Evolutionary conservation across 495 filamentous ascomycete species (phyloP).

Genomic region (Penicillium coffeae): DNA sequence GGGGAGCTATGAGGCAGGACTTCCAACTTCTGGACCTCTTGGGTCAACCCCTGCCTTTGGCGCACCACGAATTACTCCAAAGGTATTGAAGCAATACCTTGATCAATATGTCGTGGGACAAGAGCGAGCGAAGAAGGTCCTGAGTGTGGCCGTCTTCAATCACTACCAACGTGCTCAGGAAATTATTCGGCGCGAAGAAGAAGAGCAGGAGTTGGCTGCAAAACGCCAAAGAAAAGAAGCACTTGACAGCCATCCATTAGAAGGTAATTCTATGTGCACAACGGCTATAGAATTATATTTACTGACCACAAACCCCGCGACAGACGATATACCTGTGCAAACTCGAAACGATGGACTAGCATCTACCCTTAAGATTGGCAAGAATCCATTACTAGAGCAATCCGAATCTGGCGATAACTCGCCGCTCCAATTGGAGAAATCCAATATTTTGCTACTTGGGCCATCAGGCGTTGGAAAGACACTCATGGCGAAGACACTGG

Average conservation of each 20-base stretch:
- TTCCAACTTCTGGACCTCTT: constrained; percentile 56
- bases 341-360: constrained; percentile 51
- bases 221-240: constrained; percentile 48
- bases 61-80: constrained; percentile 72
- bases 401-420: constrained; percentile 48
- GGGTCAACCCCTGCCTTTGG: constrained; percentile 57
- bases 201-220: constrained; percentile 60
- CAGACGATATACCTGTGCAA: constrained; percentile 81
- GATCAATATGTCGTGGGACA: constrained; percentile 97
- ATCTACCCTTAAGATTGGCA: constrained; percentile 21
- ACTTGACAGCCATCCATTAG: constrained; percentile 47
- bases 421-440: constrained; percentile 85
- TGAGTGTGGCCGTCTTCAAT: constrained; percentile 93
- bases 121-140: constrained; percentile 90
- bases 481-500: constrained; percentile 82
- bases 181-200: constrained; percentile 68
- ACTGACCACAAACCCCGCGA: neutral
- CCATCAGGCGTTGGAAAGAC: constrained; percentile 97
- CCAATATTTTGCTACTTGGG: constrained; percentile 88
- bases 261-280: constrained; percentile 42
- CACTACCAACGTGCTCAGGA: constrained; percentile 90
- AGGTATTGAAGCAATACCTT: constrained; percentile 79
- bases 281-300: neutral
- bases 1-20: constrained; percentile 68
- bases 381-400: constrained; percentile 26